Base-by-base conservation (phyloP, 805 yeast species). In the Lipomyces kockii region DNA sequence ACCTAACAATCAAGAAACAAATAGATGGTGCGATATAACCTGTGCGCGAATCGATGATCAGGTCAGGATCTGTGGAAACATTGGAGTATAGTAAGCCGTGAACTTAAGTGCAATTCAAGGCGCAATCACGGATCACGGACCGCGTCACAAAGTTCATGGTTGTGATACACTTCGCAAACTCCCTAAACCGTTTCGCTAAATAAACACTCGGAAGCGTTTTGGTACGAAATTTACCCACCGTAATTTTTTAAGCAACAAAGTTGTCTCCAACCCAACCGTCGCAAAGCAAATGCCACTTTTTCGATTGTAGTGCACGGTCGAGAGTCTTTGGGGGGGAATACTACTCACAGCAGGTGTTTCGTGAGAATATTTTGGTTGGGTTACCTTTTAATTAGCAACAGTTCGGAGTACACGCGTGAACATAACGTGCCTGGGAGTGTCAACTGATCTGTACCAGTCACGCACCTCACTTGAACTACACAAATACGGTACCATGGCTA, bases 401-500 rank as follows among this genome's bases (percentile, higher is more conserved):
- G 22, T 43, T 43, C 49, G 11, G 39, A 14, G 49, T 35, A 35
- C 39, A 35, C 39, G 14, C 11, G 49, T 8, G 22, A 43, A 43
- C 49, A 37, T 43, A 17, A 12, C 22, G 8, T 5, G 49, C 20
- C 8, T 0, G 22, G 11, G 22, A 43, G 2, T 43, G n/a, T 17
- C 49, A 43, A 43, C 20, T 43, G 49, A 43, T 14, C 49, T 43
- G 14, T 6, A 43, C 22, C 8, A 43, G 49, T 43, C 22, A n/a
- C n/a, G 1, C 49, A 17, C 9, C 22, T 14, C 49, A 43, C 20
- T 17, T 8, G 20, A 43, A 2, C 49, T n/a, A n/a, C 49, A 43
- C 22, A 43, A 43, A 43, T 43, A 37, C 49, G 8, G 29, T 25
- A 58, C 14, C 51, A 67, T 67, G 70, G 20, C 69, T 22, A 63